Evolutionary conservation across 345 rosid genomes (phyloP), one percentile per base, ranked within the genome.

Genomic region (Acer yangbiense): DNA sequence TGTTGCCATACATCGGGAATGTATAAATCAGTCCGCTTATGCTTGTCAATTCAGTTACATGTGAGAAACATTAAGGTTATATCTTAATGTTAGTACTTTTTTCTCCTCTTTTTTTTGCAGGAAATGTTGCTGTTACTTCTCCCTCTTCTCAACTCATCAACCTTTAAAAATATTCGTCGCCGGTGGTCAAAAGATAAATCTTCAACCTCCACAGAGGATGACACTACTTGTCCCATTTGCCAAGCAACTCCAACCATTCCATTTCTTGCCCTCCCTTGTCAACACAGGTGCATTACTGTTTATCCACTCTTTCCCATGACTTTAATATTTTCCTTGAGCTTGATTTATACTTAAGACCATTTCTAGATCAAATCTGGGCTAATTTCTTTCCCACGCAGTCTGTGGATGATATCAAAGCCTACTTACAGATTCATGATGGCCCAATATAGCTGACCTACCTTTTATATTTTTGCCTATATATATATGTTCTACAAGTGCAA

Each of bases 141-240:
- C 81, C 99, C 99, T 72, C 94, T 94, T 87, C 98, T 97, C 70
- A 97, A 94, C 86, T 94, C 96, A 8, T 90, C 98, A 57, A 91
- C 93, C 46, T 72, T 93, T 46, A 94, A 90, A 85, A 89, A 82
- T 78, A 77, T 97, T 60, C 88, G 94, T 75, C 83, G 82, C 72
- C 99, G 98, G 76, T 92, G 93, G 81, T 90, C 98, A 54, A 97
- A 93, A 85, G 92, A 90, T 52, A 92, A 90, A 80, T 87, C 97
- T 77, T 87, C 87, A 61, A 84, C 77, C 85, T 85, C 89, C 68
- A 77, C 83, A 46, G 87, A 52, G 83, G 94, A 90, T 76, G 91
- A 83, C 72, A 82, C 84, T 62, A 71, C 77, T 73, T 97, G 99
- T 78, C 98, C 99, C 20, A 87, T 97, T 76, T 97, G 98, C 86